Evolutionary conservation across 768 basidiomycete species (phyloP).

Genomic region (Tephrocybe rancida): DNA sequence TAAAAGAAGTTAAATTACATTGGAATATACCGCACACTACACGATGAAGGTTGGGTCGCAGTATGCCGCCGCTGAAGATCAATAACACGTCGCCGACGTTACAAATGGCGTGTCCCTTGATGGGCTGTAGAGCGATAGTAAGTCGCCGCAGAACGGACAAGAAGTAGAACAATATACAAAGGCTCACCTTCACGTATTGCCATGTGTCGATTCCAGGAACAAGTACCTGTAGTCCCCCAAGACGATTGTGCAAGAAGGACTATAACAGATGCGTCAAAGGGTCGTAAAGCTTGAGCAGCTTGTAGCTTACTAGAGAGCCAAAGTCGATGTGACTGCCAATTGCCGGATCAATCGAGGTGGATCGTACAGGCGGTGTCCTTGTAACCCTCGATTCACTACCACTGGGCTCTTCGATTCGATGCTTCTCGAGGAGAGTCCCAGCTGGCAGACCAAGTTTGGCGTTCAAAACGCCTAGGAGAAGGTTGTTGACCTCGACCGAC

Average conservation of each 20-base stretch:
- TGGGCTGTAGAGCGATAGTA: constrained; percentile 30
- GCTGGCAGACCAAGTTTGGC: constrained; percentile 53
- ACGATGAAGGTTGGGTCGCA: constrained; percentile 23
- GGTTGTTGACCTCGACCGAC: constrained; percentile 56
- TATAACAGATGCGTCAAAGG: constrained; percentile 35
- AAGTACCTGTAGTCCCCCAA: constrained; percentile 72
- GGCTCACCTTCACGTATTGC: constrained; percentile 68
- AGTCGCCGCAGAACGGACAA: not conserved
- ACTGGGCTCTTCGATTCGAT: constrained; percentile 46
- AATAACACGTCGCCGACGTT: constrained; percentile 41
- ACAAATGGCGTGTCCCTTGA: constrained; percentile 56
- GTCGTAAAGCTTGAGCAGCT: no score
- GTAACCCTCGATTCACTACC: constrained; percentile 62
- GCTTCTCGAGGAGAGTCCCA: constrained; percentile 46
- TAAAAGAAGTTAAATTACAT: not conserved
- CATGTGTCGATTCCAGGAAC: constrained; percentile 61
- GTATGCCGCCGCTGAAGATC: constrained; percentile 22
- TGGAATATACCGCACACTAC: constrained; percentile 10
- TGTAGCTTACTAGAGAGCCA: constrained; percentile 59
- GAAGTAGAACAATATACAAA: no score
- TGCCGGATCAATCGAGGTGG: constrained; percentile 33
- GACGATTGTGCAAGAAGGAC: constrained; percentile 70
- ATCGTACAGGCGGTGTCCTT: constrained; percentile 41
- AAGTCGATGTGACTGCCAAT: constrained; percentile 75
- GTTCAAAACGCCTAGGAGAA: constrained; percentile 56